Evolutionary conservation across 2,329 filamentous ascomycete genomes (phyloP).

Genomic region (Pseudogymnoascus sp.): DNA sequence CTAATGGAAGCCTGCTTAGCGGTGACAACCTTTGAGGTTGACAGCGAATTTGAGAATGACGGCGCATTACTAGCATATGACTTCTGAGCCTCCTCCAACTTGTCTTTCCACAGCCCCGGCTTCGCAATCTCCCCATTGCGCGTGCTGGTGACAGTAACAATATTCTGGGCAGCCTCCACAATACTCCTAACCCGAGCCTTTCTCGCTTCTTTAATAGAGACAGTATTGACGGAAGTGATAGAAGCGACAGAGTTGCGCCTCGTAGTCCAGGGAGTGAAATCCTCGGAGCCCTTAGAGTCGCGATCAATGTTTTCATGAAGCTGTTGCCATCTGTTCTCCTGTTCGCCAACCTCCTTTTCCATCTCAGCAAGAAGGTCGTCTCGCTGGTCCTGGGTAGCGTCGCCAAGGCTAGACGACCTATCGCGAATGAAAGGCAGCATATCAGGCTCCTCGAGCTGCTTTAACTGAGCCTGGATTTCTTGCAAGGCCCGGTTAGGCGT

Average conservation of each 20-base stretch:
- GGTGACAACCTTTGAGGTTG: not conserved
- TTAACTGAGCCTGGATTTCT: conserved; percentile 28
- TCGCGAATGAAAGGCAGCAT: not conserved
- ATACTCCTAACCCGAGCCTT: not conserved
- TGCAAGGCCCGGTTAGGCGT: conserved; percentile 23
- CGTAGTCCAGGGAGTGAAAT: not conserved
- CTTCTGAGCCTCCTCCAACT: not conserved
- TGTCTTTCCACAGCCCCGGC: not conserved
- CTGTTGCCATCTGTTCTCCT: conserved; percentile 53
- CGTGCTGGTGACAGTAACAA: not conserved
- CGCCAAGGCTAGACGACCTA: conserved; percentile 3
- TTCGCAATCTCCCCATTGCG: not conserved
- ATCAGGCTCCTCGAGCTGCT: conserved; percentile 24
- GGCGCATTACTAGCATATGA: not conserved
- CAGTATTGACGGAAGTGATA: not conserved
- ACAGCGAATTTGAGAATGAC: not conserved
- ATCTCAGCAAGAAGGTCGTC: conserved; percentile 46
- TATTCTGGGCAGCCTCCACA: not conserved
- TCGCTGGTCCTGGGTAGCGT: conserved; percentile 8
- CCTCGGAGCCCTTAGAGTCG: conserved; percentile 17
- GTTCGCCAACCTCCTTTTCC: conserved; percentile 54
- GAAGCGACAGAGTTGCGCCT: not conserved
- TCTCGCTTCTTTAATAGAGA: not conserved
- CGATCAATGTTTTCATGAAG: conserved; percentile 46
- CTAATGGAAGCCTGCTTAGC: not conserved